Base-by-base conservation (phyloP, 164 flowering plant genomes). In the Warburgia ugandensis region DNA sequence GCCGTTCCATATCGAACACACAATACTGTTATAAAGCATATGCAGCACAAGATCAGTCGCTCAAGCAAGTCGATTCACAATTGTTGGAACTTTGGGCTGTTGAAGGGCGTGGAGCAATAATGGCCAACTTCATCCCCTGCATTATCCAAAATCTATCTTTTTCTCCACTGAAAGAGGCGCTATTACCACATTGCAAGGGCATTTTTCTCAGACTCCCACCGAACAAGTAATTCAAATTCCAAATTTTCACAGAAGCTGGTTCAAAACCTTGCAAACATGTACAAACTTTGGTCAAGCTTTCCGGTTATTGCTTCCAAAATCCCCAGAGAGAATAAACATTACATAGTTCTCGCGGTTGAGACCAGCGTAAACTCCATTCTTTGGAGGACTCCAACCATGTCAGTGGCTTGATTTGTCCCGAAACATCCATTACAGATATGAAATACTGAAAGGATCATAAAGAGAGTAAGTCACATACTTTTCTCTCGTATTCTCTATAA, bases 151-250 rank as follows among this genome's bases (percentile, higher is more conserved):
- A 74, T 2, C 45, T 66, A 6, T 61, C 62, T 7, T 55, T 58
- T 3, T 42, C 28, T 0, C 46, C n/a, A n/a, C n/a, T n/a, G n/a
- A n/a, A n/a, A n/a, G n/a, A n/a, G n/a, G n/a, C n/a, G n/a, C n/a
- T n/a, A n/a, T n/a, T n/a, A n/a, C n/a, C 29, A 27, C 77, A 72
- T 6, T 61, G 21, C 53, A 65, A 31, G 5, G 55, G 39, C 0
- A n/a, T 44, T 43, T n/a, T 54, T 19, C 56, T 17, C 1, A 33
- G 43, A 31, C 78, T 74, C 7, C 76, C 77, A 21, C 32, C 48
- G 0, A 52, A 31, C 63, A 62, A 58, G 25, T 63, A 54, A 0
- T 16, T 22, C 5, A 4, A 3, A 1, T 22, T 16, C 65, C 70
- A 66, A 0, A 59, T 49, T 2, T 14, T 13, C 3, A 47, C 35